These are phyloP conservation scores for Zygosaccharomyces kombuchaensis DNA, from an alignment of 805 yeast species.

Conservation along the genomic window DNA sequence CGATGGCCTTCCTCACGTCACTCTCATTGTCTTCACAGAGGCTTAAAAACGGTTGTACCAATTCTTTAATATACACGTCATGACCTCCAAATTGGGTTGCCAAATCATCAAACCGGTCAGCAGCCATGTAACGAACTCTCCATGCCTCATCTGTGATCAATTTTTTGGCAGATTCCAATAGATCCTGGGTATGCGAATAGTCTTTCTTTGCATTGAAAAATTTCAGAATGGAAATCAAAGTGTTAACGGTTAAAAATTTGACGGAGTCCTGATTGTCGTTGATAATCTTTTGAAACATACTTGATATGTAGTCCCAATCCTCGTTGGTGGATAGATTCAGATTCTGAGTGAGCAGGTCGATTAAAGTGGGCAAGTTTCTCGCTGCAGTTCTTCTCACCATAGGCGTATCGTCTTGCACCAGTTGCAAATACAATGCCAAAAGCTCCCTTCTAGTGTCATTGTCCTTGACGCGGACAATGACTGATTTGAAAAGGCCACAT, in stretches of 20 bases:
- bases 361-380: constrained; percentile 67
- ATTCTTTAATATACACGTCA: constrained; percentile 47
- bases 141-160: constrained; percentile 87
- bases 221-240: constrained; percentile 73
- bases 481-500: constrained; percentile 78
- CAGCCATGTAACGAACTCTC: constrained; percentile 98
- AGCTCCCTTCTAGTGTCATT: constrained; percentile 54
- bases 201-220: constrained; percentile 59
- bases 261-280: constrained; percentile 93
- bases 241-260: constrained; percentile 82
- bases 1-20: constrained; percentile 92
- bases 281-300: constrained; percentile 74
- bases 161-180: constrained; percentile 60
- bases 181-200: constrained; percentile 54
- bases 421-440: constrained; percentile 59
- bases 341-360: constrained; percentile 52
- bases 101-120: constrained; percentile 81
- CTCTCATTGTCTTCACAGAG: constrained; percentile 91
- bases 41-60: constrained; percentile 58
- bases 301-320: constrained; percentile 73
- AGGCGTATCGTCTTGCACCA: constrained; percentile 89
- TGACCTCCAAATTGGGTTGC: constrained; percentile 59
- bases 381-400: constrained; percentile 98
- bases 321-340: constrained; percentile 46
- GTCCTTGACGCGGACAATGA: constrained; percentile 52